A percentile compares a stretch with the other conserved stretches of the same genome.
Conservation (phyloP, 1,284 basidiomycete species). For the Cryptococcus sp. region DNA sequence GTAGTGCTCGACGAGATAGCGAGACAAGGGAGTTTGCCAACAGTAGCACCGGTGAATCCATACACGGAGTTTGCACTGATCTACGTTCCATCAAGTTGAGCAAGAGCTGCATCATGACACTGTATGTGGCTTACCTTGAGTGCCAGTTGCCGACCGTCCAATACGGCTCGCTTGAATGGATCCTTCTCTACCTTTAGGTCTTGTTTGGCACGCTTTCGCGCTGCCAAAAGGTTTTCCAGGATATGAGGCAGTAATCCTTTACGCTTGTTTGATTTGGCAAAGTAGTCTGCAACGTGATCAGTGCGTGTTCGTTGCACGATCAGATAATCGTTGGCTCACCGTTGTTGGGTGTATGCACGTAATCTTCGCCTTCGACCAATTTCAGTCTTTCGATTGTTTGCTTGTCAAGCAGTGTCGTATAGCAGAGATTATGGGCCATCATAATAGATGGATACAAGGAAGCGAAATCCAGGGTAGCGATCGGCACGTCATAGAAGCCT, state of each 20-base stretch:
- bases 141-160: slow-evolving; percentile 91
- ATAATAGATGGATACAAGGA: slow-evolving; percentile 98
- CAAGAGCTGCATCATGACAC: background rate
- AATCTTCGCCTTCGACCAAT: slow-evolving; percentile 78
- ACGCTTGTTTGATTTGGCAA: slow-evolving; percentile 69
- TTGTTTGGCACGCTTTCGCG: slow-evolving; percentile 87
- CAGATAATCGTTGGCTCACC: slow-evolving; percentile 59
- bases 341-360: slow-evolving; percentile 77
- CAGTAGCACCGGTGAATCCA: slow-evolving; percentile 92
- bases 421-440: slow-evolving; percentile 98
- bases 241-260: slow-evolving; percentile 90
- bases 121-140: slow-evolving; percentile 66
- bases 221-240: slow-evolving; percentile 85
- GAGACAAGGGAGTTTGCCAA: slow-evolving; percentile 91
- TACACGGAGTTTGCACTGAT: slow-evolving; percentile 97
- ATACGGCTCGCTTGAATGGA: slow-evolving; percentile 88
- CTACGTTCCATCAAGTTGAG: slow-evolving; percentile 54
- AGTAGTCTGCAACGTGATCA: slow-evolving; percentile 65
- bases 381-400: slow-evolving; percentile 71
- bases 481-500: slow-evolving; percentile 91
- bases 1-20: slow-evolving; percentile 91
- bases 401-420: slow-evolving; percentile 85
- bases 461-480: slow-evolving; percentile 95
- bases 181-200: slow-evolving; percentile 94
- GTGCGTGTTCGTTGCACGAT: background rate